Evolutionary conservation across 345 rosid genomes (phyloP).

Genomic region (Brassica nigra): DNA sequence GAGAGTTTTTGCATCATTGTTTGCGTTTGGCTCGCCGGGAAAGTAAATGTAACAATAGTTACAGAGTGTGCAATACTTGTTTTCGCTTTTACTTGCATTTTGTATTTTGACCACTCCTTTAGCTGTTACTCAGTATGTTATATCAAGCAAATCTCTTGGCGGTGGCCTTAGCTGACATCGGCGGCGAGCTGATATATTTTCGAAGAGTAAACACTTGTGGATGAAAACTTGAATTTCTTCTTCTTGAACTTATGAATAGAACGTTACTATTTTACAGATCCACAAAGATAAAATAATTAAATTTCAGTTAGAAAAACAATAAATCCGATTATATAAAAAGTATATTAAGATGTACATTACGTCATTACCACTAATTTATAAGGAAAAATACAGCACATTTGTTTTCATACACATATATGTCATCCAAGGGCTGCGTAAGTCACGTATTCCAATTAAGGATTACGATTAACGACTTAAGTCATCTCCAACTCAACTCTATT

Average conservation of each 20-base stretch:
- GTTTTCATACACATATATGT: neutral
- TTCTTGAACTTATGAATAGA: neutral
- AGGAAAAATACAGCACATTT: neutral
- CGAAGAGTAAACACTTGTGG: neutral
- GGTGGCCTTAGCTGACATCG: neutral
- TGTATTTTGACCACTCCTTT: conserved; percentile 10
- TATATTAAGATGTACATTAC: neutral
- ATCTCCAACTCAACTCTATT: no score
- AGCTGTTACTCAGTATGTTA: neutral
- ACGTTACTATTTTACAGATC: neutral
- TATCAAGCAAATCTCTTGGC: neutral
- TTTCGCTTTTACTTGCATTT: conserved; percentile 14
- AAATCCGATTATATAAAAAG: neutral
- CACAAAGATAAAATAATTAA: neutral
- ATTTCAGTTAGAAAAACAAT: neutral
- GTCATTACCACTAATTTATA: neutral
- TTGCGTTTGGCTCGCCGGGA: conserved; percentile 4
- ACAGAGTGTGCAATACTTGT: conserved; percentile 15
- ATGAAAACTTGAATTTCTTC: neutral
- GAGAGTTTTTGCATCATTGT: conserved; percentile 1
- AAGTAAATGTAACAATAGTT: conserved; percentile 22
- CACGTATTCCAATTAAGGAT: neutral
- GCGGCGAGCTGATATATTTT: neutral
- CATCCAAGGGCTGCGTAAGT: neutral
- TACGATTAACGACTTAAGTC: neutral